Evolutionary conservation across 257 asterid genomes (phyloP).

Genomic region (Plantago elongata): DNA sequence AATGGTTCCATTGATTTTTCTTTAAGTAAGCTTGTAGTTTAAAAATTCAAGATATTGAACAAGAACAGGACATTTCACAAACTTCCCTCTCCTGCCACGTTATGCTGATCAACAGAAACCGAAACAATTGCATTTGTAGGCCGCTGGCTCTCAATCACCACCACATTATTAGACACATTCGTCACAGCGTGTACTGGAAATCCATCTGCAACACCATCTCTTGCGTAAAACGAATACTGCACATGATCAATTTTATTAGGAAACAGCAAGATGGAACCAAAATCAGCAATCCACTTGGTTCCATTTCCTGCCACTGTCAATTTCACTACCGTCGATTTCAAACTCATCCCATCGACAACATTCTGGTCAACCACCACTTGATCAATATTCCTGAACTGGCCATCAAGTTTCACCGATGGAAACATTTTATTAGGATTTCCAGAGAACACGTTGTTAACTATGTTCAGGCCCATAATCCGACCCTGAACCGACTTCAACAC

Average conservation of each 20-base stretch:
- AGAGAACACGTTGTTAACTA: constrained; percentile 39
- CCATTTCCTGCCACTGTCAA: constrained; percentile 50
- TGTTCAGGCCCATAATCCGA: constrained; percentile 35
- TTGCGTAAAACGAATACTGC: constrained; percentile 35
- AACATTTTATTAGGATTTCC: constrained; percentile 33
- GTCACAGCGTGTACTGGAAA: constrained; percentile 41
- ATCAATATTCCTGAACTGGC: constrained; percentile 32
- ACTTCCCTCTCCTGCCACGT: constrained; percentile 34
- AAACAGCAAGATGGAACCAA: constrained; percentile 37
- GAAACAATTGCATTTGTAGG: constrained; percentile 37
- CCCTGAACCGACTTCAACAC: constrained; percentile 47
- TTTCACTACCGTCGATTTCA: constrained; percentile 43
- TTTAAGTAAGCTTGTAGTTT: too few species aligned
- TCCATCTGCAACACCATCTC: constrained; percentile 22
- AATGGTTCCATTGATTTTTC: too few species aligned
- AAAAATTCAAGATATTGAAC: too few species aligned
- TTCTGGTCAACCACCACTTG: constrained; percentile 52
- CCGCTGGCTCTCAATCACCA: constrained; percentile 45
- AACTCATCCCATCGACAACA: constrained; percentile 46
- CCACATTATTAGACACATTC: constrained; percentile 41
- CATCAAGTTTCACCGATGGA: constrained; percentile 40
- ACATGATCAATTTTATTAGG: constrained; percentile 44
- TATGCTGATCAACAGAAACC: constrained; percentile 50
- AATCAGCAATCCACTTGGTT: constrained; percentile 52
- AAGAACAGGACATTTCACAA: not conserved